phyloP scores from a whole-genome alignment of 371 early-diverging fungal species.

The Dinochytrium kinnereticum region DNA sequence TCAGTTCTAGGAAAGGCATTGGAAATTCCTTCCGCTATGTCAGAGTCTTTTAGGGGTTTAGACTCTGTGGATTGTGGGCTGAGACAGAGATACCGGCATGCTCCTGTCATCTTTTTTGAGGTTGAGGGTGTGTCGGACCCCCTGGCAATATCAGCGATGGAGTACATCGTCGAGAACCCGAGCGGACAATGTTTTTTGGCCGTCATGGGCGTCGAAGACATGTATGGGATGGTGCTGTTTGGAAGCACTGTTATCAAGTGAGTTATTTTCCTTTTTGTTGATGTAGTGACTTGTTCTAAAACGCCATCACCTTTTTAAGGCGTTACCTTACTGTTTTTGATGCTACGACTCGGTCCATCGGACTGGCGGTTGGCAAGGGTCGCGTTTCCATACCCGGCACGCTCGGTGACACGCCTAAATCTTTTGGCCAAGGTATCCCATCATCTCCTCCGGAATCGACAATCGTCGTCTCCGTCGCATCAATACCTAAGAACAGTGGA shows the following conservation, averaged over 20 bases:
- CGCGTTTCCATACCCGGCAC: neutral
- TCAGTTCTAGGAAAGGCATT: neutral
- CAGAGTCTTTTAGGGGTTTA: neutral
- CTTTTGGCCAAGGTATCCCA: no score
- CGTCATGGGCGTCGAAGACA: neutral
- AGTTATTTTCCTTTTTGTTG: conserved; percentile 1
- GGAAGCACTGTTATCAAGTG: conserved; percentile 35
- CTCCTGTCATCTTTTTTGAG: neutral
- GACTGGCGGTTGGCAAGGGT: conserved; percentile 27
- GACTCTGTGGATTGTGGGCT: conserved; percentile 2
- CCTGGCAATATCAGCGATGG: conserved; percentile 16
- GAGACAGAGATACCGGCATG: neutral
- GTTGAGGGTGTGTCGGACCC: neutral
- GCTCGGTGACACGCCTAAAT: neutral
- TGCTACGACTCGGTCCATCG: conserved; percentile 9
- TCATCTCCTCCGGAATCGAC: no score
- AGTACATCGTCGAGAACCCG: conserved; percentile 18
- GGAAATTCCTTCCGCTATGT: neutral
- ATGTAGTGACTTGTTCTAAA: neutral
- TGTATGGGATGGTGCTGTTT: neutral
- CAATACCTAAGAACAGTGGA: no score
- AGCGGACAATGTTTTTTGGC: conserved; percentile 1
- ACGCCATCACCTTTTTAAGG: conserved; percentile 4
- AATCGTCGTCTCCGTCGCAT: no score
- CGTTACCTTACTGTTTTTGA: conserved; percentile 34